Conservation (phyloP, 2,329 filamentous ascomycete species). For the Fusarium verrucosum region DNA sequence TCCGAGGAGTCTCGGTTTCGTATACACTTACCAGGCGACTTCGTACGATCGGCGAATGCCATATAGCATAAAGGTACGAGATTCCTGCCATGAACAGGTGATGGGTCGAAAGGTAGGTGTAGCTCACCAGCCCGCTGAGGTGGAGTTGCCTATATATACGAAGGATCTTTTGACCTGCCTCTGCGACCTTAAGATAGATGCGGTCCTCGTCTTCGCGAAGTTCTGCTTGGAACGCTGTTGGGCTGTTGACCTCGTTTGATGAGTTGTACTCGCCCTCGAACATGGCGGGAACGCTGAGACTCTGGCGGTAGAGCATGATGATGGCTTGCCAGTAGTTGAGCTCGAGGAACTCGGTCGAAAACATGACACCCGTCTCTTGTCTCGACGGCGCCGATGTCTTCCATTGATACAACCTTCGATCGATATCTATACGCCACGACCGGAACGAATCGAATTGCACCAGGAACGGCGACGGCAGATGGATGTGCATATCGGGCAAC, state of each 20-base stretch:
- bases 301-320: conserved; percentile 94
- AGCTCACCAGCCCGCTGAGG: conserved; percentile 88
- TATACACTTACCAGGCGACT: conserved; percentile 77
- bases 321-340: conserved; percentile 98
- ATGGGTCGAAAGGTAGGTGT: conserved; percentile 94
- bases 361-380: conserved; percentile 83
- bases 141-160: conserved; percentile 91
- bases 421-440: conserved; percentile 88
- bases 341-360: conserved; percentile 89
- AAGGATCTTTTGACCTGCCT: conserved; percentile 92
- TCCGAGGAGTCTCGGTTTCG: not conserved
- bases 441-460: conserved; percentile 85
- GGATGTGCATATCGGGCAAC: conserved; percentile 79
- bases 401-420: conserved; percentile 85
- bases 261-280: conserved; percentile 81
- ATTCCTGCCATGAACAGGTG: conserved; percentile 98
- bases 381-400: conserved; percentile 82
- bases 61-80: conserved; percentile 95
- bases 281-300: conserved; percentile 83
- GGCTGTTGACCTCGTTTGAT: conserved; percentile 70
- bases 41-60: conserved; percentile 91
- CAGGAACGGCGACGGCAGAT: conserved; percentile 85
- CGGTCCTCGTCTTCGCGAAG: conserved; percentile 84
- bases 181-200: conserved; percentile 93
- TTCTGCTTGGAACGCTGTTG: conserved; percentile 70